Conservation (phyloP, 345 rosid species). For the Hibiscus syriacus region DNA sequence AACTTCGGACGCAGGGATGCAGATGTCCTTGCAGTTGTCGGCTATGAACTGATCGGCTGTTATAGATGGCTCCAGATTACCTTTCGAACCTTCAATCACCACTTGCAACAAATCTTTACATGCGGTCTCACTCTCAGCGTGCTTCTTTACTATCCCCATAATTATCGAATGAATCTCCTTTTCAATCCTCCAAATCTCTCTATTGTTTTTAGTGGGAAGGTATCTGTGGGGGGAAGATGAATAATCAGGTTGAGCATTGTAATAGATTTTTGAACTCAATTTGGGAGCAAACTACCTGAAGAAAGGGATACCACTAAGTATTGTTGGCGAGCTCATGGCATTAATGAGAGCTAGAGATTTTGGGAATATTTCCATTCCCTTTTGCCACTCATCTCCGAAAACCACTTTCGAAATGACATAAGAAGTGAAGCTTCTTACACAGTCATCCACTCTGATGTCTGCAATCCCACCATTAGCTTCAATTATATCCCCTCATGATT, state of each 20-base stretch:
- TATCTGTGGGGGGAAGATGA: background rate
- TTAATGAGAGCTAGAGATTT: background rate
- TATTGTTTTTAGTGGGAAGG: conserved; percentile 3
- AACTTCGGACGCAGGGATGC: conserved; percentile 5
- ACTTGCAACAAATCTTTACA: background rate
- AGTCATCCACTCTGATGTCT: conserved; percentile 9
- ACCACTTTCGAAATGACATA: conserved; percentile 1
- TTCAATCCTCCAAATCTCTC: conserved; percentile 6
- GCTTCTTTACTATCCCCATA: conserved; percentile 1
- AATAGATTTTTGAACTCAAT: background rate
- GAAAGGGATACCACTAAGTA: background rate
- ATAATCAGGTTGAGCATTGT: background rate
- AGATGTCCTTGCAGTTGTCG: conserved; percentile 19
- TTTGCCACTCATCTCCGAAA: conserved; percentile 9
- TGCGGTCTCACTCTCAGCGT: background rate
- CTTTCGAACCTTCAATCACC: background rate
- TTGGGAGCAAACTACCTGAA: background rate
- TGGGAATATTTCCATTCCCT: conserved; percentile 2
- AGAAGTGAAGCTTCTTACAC: conserved; percentile 15
- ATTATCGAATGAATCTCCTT: conserved; percentile 7
- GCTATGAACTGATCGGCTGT: conserved; percentile 7
- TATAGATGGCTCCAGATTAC: background rate
- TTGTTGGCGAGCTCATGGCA: background rate
- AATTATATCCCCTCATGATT: conserved; percentile 12
- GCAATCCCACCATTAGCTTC: background rate